Evolutionary conservation across 306 rosid genomes (phyloP), one percentile per base, ranked within the genome.

Genomic region (Acacia crassicarpa): DNA sequence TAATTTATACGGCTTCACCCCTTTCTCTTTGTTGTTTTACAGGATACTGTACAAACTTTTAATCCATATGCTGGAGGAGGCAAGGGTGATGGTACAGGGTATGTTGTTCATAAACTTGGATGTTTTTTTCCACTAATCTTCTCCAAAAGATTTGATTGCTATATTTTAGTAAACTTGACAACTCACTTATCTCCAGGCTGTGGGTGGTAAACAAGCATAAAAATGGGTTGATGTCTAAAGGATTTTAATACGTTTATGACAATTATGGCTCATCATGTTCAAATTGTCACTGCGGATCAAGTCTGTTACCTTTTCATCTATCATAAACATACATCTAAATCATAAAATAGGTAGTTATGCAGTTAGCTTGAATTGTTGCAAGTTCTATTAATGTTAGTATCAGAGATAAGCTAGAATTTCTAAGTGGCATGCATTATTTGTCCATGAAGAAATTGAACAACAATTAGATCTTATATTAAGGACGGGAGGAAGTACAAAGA

Each of bases 51-150:
- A 49, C 74, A 82, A 77, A 87, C 46, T 83, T 94, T 89, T 79
- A 81, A 94, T 87, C 97, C 97, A 15, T 91, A 25, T 87, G 89
- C 86, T 72, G 82, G 32, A 44, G 95, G 79, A 35, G 88, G 90
- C 83, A 30, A 58, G 12, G 90, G 88, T 33, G 88, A 88, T 27
- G 94, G 97, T 75, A 94, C 98, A 75, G 98, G 97, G 98, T 94
- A 91, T 75, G 67, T 72, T 65, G 40, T 79, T 45, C 27, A 41
- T 48, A 46, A 68, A 66, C 72, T 72, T 54, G 30, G 51, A 25
- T 80, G 11, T 23, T 62, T 81, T 81, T 65, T 51, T 83, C 41
- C 25, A 59, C 67, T 67, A 77, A 46, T 74, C 10, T 43, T 48
- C 22, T 63, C 41, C 58, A 67, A 51, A 48, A 69, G 10, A 3